Percentiles rank a stretch among this genome's conserved stretches.
These are phyloP conservation scores for Leishmania major DNA, from an alignment of 208 protist genomes.

Conservation along the genomic window DNA sequence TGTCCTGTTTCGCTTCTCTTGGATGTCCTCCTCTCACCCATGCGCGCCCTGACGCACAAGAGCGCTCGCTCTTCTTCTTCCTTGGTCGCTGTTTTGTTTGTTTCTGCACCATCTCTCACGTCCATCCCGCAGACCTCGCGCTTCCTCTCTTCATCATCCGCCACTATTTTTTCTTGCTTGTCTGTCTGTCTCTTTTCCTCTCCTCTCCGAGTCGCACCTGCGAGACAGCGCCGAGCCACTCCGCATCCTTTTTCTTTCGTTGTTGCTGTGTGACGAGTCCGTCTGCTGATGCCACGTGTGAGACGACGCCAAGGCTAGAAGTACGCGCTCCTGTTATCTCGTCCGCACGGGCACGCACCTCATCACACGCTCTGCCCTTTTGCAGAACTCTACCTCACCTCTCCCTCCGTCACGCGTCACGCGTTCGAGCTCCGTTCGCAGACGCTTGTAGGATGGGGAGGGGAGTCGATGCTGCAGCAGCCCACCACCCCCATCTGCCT, in stretches of 20 bases:
- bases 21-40: neutral
- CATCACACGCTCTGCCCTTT: neutral
- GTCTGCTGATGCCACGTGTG: neutral
- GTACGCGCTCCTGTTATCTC: neutral
- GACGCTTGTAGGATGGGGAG: neutral
- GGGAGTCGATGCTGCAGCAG: neutral
- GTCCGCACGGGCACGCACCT: neutral
- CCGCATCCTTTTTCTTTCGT: neutral
- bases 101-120: neutral
- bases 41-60: neutral
- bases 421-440: neutral
- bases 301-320: neutral
- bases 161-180: neutral
- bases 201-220: neutral
- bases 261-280: neutral
- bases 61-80: neutral
- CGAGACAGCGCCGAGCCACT: neutral
- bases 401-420: neutral
- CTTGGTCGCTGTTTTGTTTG: neutral
- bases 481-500: neutral
- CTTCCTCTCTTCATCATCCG: neutral
- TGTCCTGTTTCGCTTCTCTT: neutral
- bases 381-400: neutral
- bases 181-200: too few species aligned
- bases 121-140: too few species aligned